These are phyloP conservation scores for Fraxinus nigra DNA, from an alignment of 305 asterid species.

Conservation along the genomic window DNA sequence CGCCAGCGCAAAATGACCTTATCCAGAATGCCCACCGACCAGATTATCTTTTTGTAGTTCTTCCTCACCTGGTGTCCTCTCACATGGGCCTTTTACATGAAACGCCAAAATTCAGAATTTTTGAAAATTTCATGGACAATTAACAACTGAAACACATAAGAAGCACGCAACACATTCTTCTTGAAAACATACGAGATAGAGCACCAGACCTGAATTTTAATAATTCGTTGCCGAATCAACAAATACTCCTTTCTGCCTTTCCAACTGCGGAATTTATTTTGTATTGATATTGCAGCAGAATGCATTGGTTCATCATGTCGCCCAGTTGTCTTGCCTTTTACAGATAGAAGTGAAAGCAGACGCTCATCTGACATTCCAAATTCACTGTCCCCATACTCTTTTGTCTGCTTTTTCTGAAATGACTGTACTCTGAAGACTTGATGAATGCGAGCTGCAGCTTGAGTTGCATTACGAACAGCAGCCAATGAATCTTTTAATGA, in stretches of 20 bases:
- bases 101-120: constrained; percentile 27
- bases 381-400: constrained; percentile 50
- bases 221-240: constrained; percentile 64
- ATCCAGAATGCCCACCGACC: constrained; percentile 94
- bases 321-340: constrained; percentile 53
- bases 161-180: constrained; percentile 3
- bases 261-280: constrained; percentile 93
- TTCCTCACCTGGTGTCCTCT: constrained; percentile 98
- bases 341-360: constrained; percentile 64
- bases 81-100: constrained; percentile 72
- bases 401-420: constrained; percentile 80
- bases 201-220: constrained; percentile 77
- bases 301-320: constrained; percentile 57
- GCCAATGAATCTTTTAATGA: constrained; percentile 87
- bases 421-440: constrained; percentile 87
- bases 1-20: constrained; percentile 89
- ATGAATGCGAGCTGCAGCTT: constrained; percentile 96
- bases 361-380: constrained; percentile 65
- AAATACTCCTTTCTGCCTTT: constrained; percentile 86
- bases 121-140: constrained; percentile 6
- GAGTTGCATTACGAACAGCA: constrained; percentile 96
- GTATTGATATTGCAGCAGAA: constrained; percentile 87
- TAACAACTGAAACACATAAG: not conserved
- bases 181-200: constrained; percentile 2
- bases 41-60: constrained; percentile 70